These are phyloP conservation scores for Alternaria brassicicola DNA, from an alignment of 2,329 filamentous ascomycete species.

Conservation along the genomic window DNA sequence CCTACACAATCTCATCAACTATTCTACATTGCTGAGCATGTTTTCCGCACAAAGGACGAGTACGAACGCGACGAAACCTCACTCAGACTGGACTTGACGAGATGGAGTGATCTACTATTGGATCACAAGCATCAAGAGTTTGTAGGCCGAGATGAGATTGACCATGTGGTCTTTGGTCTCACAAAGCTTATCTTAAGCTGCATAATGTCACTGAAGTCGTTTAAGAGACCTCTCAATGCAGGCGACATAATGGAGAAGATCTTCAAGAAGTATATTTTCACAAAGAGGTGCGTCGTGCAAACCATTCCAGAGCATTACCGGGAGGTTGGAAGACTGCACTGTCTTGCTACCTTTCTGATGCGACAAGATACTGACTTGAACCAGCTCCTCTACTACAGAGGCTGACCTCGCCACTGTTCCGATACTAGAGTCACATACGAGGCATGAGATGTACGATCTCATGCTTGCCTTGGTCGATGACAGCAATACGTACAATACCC, in stretches of 20 bases:
- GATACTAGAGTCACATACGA: constrained; percentile 44
- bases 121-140: constrained; percentile 42
- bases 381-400: constrained; percentile 14
- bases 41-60: constrained; percentile 46
- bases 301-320: not conserved
- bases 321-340: not conserved
- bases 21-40: constrained; percentile 44
- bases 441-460: constrained; percentile 48
- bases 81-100: constrained; percentile 34
- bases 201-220: constrained; percentile 48
- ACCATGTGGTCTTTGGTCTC: constrained; percentile 48
- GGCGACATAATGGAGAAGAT: constrained; percentile 38
- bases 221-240: constrained; percentile 46
- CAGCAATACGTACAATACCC: constrained; percentile 29
- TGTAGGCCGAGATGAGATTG: constrained; percentile 45
- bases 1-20: constrained; percentile 40
- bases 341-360: not conserved
- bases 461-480: constrained; percentile 44
- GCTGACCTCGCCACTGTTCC: constrained; percentile 29
- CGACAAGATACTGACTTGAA: constrained; percentile 2
- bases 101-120: constrained; percentile 46
- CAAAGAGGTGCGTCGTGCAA: constrained; percentile 22
- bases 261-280: constrained; percentile 48
- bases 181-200: constrained; percentile 50
- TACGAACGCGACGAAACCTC: constrained; percentile 39